Evolutionary conservation across 2,329 filamentous ascomycete species (phyloP), one percentile per base, ranked within the genome.

Genomic region (Scolecobasidium constrictum): DNA sequence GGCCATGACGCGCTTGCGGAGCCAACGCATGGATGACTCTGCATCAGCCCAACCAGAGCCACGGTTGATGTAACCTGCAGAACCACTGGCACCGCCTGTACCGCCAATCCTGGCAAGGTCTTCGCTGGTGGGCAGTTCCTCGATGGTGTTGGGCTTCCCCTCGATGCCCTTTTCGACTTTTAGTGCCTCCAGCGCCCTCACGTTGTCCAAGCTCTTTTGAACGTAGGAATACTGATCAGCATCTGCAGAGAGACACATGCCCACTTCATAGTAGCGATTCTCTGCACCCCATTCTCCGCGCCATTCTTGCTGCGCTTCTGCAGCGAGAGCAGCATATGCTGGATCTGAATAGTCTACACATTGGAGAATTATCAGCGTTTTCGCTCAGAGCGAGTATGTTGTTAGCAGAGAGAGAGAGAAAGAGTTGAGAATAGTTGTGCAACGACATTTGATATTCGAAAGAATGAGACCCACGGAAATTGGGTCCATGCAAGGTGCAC

Each of bases 1-100:
- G 6, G 63, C 67, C 28, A 70, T 66, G 18, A 78, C 73, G 42
- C 68, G 63, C 35, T 66, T 55, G 45, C 75, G 70, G 13, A 84
- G 58, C 69, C 75, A 83, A 35, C 67, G 60, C 78, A 90, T 84
- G 12, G 72, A 75, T 36, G 71, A 73, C 48, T 79, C 80, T 0
- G 86, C 85, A 56, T 94, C 74, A 2, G 82, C 85, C 86, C 86
- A 94, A 4, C 86, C 86, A 31, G 79, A 82, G 20, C 71, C 68
- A 42, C 71, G 69, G 58, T 94, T 93, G 42, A 83, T 62, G 60
- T 88, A 93, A 17, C 81, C 85, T 49, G 69, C 78, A 48, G 69
- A 71, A 12, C 77, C 84, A 21, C 69, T 71, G 45, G 47, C 51
- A 7, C 61, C 61, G 13, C 65, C 62, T 20, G 64, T 59, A 2